A percentile compares a stretch with the other conserved stretches of the same genome.
Evolutionary conservation across 225 moss, liverwort and hornwort genomes (phyloP).

Genomic region (Ulota crispa): DNA sequence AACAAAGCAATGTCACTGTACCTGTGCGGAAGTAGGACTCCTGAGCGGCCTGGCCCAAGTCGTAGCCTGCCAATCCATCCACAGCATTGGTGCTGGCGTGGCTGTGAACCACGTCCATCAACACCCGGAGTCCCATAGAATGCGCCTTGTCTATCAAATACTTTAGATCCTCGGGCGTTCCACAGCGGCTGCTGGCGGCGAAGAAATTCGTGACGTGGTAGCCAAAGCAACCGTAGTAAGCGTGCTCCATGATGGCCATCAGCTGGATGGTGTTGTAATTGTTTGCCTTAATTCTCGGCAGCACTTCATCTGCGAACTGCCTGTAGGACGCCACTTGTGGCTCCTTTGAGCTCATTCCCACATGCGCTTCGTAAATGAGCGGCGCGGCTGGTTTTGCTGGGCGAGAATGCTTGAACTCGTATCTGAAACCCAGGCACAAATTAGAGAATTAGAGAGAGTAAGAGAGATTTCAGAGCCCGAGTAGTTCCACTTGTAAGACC

Average conservation of each 20-base stretch:
- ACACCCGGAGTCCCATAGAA: slow-evolving; percentile 70
- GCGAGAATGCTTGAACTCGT: slow-evolving; percentile 72
- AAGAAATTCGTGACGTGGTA: slow-evolving; percentile 97
- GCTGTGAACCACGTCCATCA: slow-evolving; percentile 95
- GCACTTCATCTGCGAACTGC: slow-evolving; percentile 82
- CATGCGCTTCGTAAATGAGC: slow-evolving; percentile 94
- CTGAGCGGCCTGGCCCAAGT: slow-evolving; percentile 60
- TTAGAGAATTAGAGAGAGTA: background rate
- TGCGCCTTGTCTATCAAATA: slow-evolving; percentile 92
- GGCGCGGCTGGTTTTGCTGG: slow-evolving; percentile 73
- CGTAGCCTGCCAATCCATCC: slow-evolving; percentile 88
- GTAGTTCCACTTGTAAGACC: background rate
- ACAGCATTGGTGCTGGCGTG: slow-evolving; percentile 86
- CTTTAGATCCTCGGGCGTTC: slow-evolving; percentile 91
- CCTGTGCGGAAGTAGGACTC: slow-evolving; percentile 85
- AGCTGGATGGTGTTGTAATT: slow-evolving; percentile 92
- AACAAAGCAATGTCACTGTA: background rate
- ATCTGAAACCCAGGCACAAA: slow-evolving; percentile 34
- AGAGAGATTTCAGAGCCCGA: background rate
- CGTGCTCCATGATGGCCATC: slow-evolving; percentile 94
- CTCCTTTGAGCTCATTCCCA: slow-evolving; percentile 93
- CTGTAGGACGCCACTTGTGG: slow-evolving; percentile 78
- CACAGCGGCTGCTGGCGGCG: slow-evolving; percentile 85
- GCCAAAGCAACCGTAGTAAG: slow-evolving; percentile 93
- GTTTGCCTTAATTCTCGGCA: slow-evolving; percentile 86